Evolutionary conservation across 768 basidiomycete genomes (phyloP), one percentile per base, ranked within the genome.

Genomic region (Russula ochroleuca): DNA sequence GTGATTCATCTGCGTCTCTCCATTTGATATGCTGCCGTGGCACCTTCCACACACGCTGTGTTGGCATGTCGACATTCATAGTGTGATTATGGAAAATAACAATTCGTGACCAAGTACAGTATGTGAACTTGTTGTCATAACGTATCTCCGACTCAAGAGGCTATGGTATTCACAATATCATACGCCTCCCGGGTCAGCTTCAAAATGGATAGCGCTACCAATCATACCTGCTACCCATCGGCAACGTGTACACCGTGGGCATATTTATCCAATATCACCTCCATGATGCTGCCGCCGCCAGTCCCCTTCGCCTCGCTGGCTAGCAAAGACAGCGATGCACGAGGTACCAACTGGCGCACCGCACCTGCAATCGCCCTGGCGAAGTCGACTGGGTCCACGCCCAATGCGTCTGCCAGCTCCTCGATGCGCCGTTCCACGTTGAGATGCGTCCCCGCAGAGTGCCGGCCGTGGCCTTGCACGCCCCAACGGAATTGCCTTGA

Each of bases 361-460:
- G 83, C 85, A 53, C 75, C 78, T 0, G 84, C 85, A 53, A 90
- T 83, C 0, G 87, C 88, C 19, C 76, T 78, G 2, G 88, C 86
- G 1, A 90, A 75, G 41, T 86, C 83, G 45, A 76, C 74, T 17
- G 84, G 77, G 0, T 83, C 79, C 69, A 90, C 80, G 1, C 86
- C 88, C 35, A 90, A 75, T 37, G 80, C 83, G 8, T 75, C 74
- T 13, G 88, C 88, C 13, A 90, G 77, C 15, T 78, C 82, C 56
- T 82, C 80, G 59, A 90, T 81, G 40, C 78, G 77, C 5, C 78
- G 76, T 68, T 88, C 85, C 45, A 90, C 76, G 28, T 53, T 57
- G 53, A 51, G 40, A 23, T n/a, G 57, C 14, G 45, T n/a, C 5
- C 31, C 21, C 52, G 33, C 33, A 23, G 60, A 15, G 13, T 37